These are phyloP conservation scores for Skeletonema marinoi DNA, from an alignment of 108 stramenopile species.

Conservation along the genomic window DNA sequence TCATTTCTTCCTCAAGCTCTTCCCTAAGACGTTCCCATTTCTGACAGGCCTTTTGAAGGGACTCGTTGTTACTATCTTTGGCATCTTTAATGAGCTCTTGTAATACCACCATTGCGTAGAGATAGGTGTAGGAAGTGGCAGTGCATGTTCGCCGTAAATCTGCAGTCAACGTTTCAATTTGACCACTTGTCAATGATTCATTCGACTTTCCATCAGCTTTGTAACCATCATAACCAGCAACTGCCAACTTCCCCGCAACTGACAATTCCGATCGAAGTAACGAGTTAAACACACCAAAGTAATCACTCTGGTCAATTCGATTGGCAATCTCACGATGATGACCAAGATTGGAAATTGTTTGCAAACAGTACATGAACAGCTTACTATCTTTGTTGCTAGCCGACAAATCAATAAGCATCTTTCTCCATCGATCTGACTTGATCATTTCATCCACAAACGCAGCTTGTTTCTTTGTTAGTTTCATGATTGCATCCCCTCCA, in stretches of 20 bases:
- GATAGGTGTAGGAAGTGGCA: conserved; percentile 82
- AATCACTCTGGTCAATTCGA: conserved; percentile 85
- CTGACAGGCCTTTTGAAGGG: conserved; percentile 44
- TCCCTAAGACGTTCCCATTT: conserved; percentile 83
- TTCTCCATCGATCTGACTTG: conserved; percentile 74
- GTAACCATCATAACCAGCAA: conserved; percentile 55
- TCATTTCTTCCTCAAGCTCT: conserved; percentile 74
- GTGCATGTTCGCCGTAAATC: conserved; percentile 80
- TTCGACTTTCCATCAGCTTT: background rate
- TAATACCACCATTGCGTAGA: conserved; percentile 74
- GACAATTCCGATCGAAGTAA: conserved; percentile 79
- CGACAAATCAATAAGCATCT: conserved; percentile 83
- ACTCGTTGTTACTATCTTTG: background rate
- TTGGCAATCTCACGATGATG: conserved; percentile 87
- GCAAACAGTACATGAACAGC: conserved; percentile 78
- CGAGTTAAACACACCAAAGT: conserved; percentile 83
- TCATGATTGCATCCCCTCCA: conserved; percentile 71
- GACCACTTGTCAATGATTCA: conserved; percentile 44
- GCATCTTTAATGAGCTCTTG: conserved; percentile 31
- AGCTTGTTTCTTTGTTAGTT: conserved; percentile 66
- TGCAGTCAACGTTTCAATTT: conserved; percentile 46
- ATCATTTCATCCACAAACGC: conserved; percentile 89
- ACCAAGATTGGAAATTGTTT: conserved; percentile 77
- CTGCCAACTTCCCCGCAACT: conserved; percentile 59
- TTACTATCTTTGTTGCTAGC: conserved; percentile 78